Percentiles rank a stretch among this genome's conserved stretches.
Conservation (phyloP, 2,329 filamentous ascomycete species). For the Gnomoniopsis sp. region DNA sequence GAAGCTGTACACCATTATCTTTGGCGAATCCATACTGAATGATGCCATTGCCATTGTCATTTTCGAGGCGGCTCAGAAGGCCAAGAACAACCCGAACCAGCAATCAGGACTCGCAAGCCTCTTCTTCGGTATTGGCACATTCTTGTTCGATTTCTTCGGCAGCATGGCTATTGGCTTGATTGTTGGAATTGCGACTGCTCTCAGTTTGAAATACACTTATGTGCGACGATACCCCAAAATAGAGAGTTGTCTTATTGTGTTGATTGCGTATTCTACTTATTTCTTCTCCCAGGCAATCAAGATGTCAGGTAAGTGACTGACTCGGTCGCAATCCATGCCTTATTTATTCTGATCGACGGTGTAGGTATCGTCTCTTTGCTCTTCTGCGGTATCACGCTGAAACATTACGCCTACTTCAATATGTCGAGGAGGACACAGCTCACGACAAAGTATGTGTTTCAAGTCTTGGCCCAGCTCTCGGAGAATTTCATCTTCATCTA, state of each 20-base stretch:
- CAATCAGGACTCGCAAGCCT: conserved; percentile 76
- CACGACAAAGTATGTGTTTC: conserved; percentile 96
- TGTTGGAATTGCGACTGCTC: conserved; percentile 81
- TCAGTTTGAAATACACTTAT: conserved; percentile 91
- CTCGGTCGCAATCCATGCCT: background rate
- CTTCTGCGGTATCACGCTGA: conserved; percentile 97
- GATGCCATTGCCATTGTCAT: conserved; percentile 98
- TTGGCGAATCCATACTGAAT: conserved; percentile 96
- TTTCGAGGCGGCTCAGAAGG: conserved; percentile 95
- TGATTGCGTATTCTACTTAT: conserved; percentile 95
- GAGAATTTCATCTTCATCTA: conserved; percentile 99
- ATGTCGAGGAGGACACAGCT: conserved; percentile 98
- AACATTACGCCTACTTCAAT: conserved; percentile 99
- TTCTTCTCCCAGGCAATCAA: conserved; percentile 96
- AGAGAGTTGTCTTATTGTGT: conserved; percentile 88
- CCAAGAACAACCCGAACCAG: conserved; percentile 70
- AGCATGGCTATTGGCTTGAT: conserved; percentile 85
- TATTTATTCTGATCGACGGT: background rate
- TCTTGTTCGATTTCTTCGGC: conserved; percentile 93
- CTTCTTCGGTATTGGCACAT: conserved; percentile 88
- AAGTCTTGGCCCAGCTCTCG: conserved; percentile 87
- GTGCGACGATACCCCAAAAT: conserved; percentile 92
- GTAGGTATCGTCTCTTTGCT: conserved; percentile 90
- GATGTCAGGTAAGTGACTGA: conserved; percentile 73
- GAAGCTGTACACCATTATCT: conserved; percentile 97